Percentiles rank a stretch among this genome's conserved stretches.
Conservation (phyloP, 2,329 filamentous ascomycete genomes). For the Colletotrichum cuscutae region DNA sequence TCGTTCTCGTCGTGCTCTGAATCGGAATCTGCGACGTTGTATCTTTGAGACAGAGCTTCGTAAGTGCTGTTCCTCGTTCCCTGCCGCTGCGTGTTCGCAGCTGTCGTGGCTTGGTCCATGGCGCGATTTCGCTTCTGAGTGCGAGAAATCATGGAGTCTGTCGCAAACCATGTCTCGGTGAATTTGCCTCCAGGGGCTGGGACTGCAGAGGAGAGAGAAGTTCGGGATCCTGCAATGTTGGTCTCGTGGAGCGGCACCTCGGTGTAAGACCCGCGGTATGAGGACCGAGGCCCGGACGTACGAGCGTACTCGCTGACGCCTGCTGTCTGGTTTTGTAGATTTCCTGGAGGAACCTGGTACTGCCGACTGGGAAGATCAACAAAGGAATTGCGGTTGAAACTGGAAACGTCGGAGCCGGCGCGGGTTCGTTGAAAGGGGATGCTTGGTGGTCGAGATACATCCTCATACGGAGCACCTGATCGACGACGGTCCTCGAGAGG, state of each 20-base stretch:
- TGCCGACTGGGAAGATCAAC: conserved; percentile 65
- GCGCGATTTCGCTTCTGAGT: conserved; percentile 63
- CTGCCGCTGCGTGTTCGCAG: conserved; percentile 45
- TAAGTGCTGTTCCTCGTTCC: conserved; percentile 50
- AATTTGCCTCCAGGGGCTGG: conserved; percentile 50
- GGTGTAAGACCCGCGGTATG: conserved; percentile 57
- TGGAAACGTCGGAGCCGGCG: conserved; percentile 67
- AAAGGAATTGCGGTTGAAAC: conserved; percentile 64
- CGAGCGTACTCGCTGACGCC: conserved; percentile 59
- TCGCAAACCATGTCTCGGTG: conserved; percentile 65
- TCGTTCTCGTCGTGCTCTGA: conserved; percentile 50
- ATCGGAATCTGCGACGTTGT: conserved; percentile 54
- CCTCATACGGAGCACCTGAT: conserved; percentile 57
- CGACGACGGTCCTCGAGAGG: conserved; percentile 53
- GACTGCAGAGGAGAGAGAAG: conserved; percentile 29
- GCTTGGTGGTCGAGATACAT: conserved; percentile 59
- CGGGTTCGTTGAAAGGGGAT: conserved; percentile 87
- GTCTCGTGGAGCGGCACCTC: conserved; percentile 59
- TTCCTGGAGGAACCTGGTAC: conserved; percentile 59
- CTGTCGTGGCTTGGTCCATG: conserved; percentile 43
- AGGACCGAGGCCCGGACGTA: conserved; percentile 51
- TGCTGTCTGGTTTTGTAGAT: conserved; percentile 55
- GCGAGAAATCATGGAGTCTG: conserved; percentile 63
- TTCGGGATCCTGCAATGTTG: conserved; percentile 11
- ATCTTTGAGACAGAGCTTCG: conserved; percentile 57